Base-by-base conservation (phyloP, 768 basidiomycete species). In the Lactifluus piperatus region DNA sequence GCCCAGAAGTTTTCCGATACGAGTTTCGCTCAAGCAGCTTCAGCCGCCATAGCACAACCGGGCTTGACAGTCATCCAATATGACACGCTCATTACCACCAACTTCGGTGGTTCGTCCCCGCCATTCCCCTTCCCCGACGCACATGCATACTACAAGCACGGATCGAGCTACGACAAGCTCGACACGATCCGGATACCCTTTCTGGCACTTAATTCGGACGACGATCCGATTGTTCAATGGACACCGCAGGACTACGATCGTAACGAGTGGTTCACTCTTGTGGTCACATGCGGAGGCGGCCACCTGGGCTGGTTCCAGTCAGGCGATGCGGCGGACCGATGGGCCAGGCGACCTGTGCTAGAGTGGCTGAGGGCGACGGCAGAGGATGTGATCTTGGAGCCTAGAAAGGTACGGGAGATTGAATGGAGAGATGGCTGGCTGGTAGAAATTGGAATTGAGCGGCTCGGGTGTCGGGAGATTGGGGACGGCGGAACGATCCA, bases 251-350 rank as follows among this genome's bases (percentile, higher is more conserved):
- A 82, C 56, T 76, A 75, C 5, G 77, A 75, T n/a, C n/a, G n/a
- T 24, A 82, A 81, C 62, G 45, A 67, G 54, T 78, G 78, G 67
- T 78, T 86, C 18, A 76, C 81, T 2, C 82, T 86, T 73, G 82
- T 75, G n/a, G 67, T 85, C 48, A 92, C 91, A 0, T 70, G 74
- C 34, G 73, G 75, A n/a, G 91, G 91, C 1, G 91, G 91, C 0
- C 91, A 94, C 72, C 75, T 94, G 16, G 91, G 91, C 32, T 94
- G 91, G 91, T 93, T 91, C 66, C 81, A 88, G 71, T 71, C 67
- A 6, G 55, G 65, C 18, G 64, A 60, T 8, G 36, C 62, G 2
- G 70, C 70, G 10, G 68, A 72, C 37, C 74, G 88, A 46, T 93
- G 90, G 91, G 76, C 86, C 48, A 81, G 76, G 16, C 74, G 77